Evolutionary conservation across 2,329 filamentous ascomycete genomes (phyloP).

Genomic region (Talaromyces sp.): DNA sequence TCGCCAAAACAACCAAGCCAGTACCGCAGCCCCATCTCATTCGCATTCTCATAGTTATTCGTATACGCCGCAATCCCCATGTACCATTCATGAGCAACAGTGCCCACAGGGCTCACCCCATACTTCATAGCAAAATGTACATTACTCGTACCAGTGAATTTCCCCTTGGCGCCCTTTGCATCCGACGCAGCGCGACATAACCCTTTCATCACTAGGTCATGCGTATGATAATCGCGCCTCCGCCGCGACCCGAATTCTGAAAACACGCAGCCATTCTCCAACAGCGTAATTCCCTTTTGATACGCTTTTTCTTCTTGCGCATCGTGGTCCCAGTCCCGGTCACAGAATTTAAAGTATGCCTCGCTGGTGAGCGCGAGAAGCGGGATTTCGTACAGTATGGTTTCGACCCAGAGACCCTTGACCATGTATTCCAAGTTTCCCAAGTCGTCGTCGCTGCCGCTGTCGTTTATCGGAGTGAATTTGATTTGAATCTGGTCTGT

Average conservation of each 20-base stretch:
- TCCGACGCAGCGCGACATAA: conserved; percentile 73
- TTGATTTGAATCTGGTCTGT: conserved; percentile 69
- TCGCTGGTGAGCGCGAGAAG: conserved; percentile 87
- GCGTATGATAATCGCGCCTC: conserved; percentile 88
- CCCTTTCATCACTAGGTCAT: conserved; percentile 84
- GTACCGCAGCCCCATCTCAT: conserved; percentile 74
- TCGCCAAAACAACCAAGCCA: conserved; percentile 91
- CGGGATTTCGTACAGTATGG: conserved; percentile 96
- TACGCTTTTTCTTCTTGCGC: conserved; percentile 82
- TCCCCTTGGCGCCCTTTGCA: conserved; percentile 62
- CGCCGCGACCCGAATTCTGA: conserved; percentile 92
- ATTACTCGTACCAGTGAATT: conserved; percentile 85
- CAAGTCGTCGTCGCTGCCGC: conserved; percentile 57
- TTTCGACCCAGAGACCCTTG: conserved; percentile 83
- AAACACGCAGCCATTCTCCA: conserved; percentile 78
- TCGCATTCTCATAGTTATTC: conserved; percentile 76
- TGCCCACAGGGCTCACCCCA: conserved; percentile 76
- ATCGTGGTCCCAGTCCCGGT: conserved; percentile 84
- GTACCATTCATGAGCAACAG: conserved; percentile 96
- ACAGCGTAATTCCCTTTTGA: conserved; percentile 68
- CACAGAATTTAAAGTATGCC: conserved; percentile 95
- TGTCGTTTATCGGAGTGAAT: conserved; percentile 54
- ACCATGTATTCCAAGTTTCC: conserved; percentile 74
- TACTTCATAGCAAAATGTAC: conserved; percentile 96
- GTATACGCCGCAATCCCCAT: conserved; percentile 95